phyloP scores from a whole-genome alignment of 805 yeast species.

The Candida gorgasii region DNA sequence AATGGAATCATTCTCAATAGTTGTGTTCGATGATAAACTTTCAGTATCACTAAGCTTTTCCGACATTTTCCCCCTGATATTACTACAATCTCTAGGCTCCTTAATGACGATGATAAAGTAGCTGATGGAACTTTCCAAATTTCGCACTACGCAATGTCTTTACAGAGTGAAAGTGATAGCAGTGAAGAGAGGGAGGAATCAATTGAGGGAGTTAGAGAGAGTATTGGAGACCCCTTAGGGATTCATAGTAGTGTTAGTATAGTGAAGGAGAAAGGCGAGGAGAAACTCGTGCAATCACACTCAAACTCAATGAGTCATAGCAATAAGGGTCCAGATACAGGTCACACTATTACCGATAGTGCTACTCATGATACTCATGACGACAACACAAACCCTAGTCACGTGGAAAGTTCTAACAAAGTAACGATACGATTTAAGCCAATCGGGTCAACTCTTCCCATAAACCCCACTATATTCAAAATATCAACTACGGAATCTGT shows the following conservation, averaged over 20 bases:
- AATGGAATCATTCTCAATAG: constrained; percentile 21
- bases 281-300: too few relatives aligned
- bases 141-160: constrained; percentile 7
- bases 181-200: constrained; percentile 3
- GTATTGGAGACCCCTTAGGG: not conserved
- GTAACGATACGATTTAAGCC: constrained; percentile 58
- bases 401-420: constrained; percentile 20
- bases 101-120: too few relatives aligned
- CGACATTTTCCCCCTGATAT: not conserved
- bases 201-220: not conserved
- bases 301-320: too few relatives aligned
- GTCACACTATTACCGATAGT: too few relatives aligned
- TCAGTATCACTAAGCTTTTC: constrained; percentile 21
- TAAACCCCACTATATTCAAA: constrained; percentile 52
- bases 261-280: too few relatives aligned
- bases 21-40: constrained; percentile 18
- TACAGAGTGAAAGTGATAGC: constrained; percentile 11
- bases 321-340: too few relatives aligned
- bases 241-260: too few relatives aligned
- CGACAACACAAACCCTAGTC: not conserved
- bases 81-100: too few relatives aligned
- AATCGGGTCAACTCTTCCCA: constrained; percentile 55
- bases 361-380: too few relatives aligned
- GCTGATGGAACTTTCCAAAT: not conserved
- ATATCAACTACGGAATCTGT: constrained; percentile 50